Percentiles rank a stretch among this genome's conserved stretches.
These are phyloP conservation scores for Oryza glaberrima DNA, from an alignment of 176 grass and related monocot species.

Conservation along the genomic window DNA sequence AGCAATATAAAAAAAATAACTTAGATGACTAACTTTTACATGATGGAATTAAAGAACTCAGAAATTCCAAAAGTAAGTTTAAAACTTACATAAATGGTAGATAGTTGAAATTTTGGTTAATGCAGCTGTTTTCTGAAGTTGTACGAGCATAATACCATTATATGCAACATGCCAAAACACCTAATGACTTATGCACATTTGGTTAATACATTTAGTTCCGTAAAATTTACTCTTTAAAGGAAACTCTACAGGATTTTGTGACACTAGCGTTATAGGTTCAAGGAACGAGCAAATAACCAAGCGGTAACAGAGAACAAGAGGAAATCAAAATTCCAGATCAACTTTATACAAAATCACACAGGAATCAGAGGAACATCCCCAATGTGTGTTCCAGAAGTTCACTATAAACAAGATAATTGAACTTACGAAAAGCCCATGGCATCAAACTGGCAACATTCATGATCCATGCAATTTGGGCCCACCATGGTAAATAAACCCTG, in stretches of 20 bases:
- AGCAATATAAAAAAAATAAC: too few relatives aligned
- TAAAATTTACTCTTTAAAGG: too few relatives aligned
- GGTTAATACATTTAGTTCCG: too few relatives aligned
- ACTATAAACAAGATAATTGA: constrained; percentile 46
- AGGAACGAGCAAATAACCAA: neutral
- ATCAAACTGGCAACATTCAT: constrained; percentile 25
- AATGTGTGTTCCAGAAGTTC: constrained; percentile 8
- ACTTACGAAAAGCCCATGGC: constrained; percentile 6
- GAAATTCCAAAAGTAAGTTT: too few relatives aligned
- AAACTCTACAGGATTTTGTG: neutral
- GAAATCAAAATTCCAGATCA: constrained; percentile 39
- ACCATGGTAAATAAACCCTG: constrained; percentile 36
- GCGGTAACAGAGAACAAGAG: neutral
- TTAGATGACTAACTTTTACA: too few relatives aligned
- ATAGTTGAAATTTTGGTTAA: too few relatives aligned
- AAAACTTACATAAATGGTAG: too few relatives aligned
- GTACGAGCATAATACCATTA: too few relatives aligned
- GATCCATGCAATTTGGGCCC: constrained; percentile 23
- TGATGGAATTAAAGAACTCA: too few relatives aligned
- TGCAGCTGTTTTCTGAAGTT: too few relatives aligned
- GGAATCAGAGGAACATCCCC: neutral
- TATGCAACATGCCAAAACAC: too few relatives aligned
- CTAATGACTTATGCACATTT: too few relatives aligned
- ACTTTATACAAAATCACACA: constrained; percentile 39
- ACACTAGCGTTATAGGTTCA: neutral